Evolutionary conservation across 2,329 filamentous ascomycete genomes (phyloP), one percentile per base, ranked within the genome.

Genomic region (Huntiella omanensis): DNA sequence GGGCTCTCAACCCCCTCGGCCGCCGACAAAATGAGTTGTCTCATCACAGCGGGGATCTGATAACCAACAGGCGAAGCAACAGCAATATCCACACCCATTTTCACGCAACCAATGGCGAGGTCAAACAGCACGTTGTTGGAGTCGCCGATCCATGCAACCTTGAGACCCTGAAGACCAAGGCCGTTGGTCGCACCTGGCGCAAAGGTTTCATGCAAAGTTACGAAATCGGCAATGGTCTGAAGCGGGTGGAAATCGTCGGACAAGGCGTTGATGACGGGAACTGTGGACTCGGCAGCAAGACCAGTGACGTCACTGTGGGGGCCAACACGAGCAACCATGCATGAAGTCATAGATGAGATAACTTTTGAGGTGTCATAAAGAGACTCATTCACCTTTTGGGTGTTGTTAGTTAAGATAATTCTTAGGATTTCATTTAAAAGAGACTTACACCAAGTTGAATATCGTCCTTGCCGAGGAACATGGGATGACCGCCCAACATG

Each of bases 61-160:
- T 93, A 96, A 41, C 83, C 85, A 50, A 70, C 65, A 15, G 91
- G 91, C 0, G 88, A 87, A 10, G 91, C 91, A 34, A 96, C 85
- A 2, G 83, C 68, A 51, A 98, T 72, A 55, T 93, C 72, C 19
- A 94, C 76, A 40, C 91, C 91, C 55, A 88, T 73, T 66, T 95
- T 96, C 55, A 82, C 67, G 48, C 83, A 86, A 36, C 75, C 87
- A 54, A 91, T 88, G 42, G 87, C 86, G 46, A 96, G 71, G 58
- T 98, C 88, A 58, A 87, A 95, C 17, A 96, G 74, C 22, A 98
- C 88, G 55, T 98, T 98, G 66, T 96, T 98, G 8, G 86, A 85
- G 59, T 98, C 88, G 45, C 88, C 88, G 40, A 98, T 70, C 91
- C 91, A 98, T 12, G 91, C 88, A 51, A 96, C 74, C 64, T 94